A percentile compares a stretch with the other conserved stretches of the same genome.
Evolutionary conservation across 345 rosid species (phyloP).

Genomic region (Citropsis articulata): DNA sequence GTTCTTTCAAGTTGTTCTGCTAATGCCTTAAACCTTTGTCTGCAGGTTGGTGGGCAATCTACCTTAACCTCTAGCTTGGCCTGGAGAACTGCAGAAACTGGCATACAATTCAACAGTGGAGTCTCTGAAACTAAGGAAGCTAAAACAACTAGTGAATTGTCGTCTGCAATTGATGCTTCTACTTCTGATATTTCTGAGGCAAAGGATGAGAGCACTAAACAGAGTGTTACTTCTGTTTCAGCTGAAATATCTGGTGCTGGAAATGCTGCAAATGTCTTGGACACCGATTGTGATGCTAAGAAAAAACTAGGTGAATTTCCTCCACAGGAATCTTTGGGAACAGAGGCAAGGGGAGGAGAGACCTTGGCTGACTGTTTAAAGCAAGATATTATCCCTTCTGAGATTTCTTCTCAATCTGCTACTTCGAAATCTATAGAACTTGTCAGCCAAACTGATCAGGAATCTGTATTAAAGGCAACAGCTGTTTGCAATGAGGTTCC

Average conservation of each 20-base stretch:
- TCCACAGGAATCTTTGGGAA: slow-evolving; percentile 18
- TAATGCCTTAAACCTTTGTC: slow-evolving; percentile 4
- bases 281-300: slow-evolving; percentile 9
- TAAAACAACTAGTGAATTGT: slow-evolving; percentile 27
- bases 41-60: slow-evolving; percentile 38
- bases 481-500: slow-evolving; percentile 24
- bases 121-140: slow-evolving; percentile 34
- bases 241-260: slow-evolving; percentile 29
- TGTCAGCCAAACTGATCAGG: slow-evolving; percentile 17
- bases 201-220: slow-evolving; percentile 27
- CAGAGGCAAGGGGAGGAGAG: slow-evolving; percentile 15
- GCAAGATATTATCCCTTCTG: slow-evolving; percentile 28
- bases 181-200: slow-evolving; percentile 22
- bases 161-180: slow-evolving; percentile 24
- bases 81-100: slow-evolving; percentile 27
- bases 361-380: slow-evolving; percentile 17
- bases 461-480: slow-evolving; percentile 18
- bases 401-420: slow-evolving; percentile 26
- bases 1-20: not conserved
- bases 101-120: slow-evolving; percentile 25
- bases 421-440: slow-evolving; percentile 25
- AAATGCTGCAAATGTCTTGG: not conserved
- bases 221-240: not conserved
- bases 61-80: slow-evolving; percentile 15
- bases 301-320: slow-evolving; percentile 20